Conservation (phyloP, 2,329 filamentous ascomycete species). For the Aureobasidium uvarum region DNA sequence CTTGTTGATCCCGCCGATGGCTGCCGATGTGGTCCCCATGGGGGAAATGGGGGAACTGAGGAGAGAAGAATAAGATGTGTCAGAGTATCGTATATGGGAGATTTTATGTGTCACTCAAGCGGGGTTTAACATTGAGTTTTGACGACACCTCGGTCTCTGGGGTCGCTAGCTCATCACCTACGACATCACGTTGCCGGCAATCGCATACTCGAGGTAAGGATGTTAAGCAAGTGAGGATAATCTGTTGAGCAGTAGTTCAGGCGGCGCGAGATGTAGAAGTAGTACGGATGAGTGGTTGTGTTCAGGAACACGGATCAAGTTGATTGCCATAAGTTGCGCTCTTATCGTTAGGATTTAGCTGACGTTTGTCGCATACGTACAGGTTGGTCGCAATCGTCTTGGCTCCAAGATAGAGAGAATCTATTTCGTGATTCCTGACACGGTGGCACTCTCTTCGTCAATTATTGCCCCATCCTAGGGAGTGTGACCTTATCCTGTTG, state of each 20-base stretch:
- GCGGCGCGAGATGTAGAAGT: neutral
- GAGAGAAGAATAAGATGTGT: constrained; percentile 22
- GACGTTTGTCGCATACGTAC: constrained; percentile 10
- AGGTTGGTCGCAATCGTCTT: neutral
- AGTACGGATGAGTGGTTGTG: neutral
- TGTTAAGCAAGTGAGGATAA: neutral
- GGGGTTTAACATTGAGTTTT: constrained; percentile 13
- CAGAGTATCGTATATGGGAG: constrained; percentile 1
- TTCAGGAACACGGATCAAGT: neutral
- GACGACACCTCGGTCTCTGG: constrained; percentile 12
- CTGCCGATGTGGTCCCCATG: constrained; percentile 14
- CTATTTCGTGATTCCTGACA: neutral
- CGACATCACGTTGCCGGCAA: constrained; percentile 6
- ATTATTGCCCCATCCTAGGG: neutral
- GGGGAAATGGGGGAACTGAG: constrained; percentile 20
- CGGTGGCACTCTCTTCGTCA: neutral
- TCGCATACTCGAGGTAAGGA: neutral
- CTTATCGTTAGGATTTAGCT: neutral
- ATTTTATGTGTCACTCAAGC: constrained; percentile 21
- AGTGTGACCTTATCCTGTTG: neutral
- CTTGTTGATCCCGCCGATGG: constrained; percentile 5
- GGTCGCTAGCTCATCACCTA: constrained; percentile 8
- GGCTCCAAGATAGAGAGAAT: neutral
- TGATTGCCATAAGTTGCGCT: neutral
- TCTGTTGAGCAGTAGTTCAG: neutral